Base-by-base conservation (phyloP, 179 eudicot genomes). In the Carnegiea gigantea region DNA sequence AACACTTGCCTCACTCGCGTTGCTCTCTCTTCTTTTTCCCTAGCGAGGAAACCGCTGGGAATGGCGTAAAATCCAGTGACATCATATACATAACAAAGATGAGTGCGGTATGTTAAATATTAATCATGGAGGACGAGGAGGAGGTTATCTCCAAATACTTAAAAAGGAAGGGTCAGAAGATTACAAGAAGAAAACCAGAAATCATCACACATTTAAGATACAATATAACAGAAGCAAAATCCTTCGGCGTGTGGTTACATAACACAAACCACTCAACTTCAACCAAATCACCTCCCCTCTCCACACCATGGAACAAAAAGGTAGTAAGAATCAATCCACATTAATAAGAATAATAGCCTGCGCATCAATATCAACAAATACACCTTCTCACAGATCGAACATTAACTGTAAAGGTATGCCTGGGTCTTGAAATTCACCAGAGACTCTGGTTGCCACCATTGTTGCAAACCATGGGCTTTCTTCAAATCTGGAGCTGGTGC, bases 391-490 rank as follows among this genome's bases (percentile, higher is more conserved):
- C 20, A 73, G 33, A 77, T 40, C 13, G 76, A 49, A 81, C 14
- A 26, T 74, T 77, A 86, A 70, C 72, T 76, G 68, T 87, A 89
- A 44, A 73, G 73, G 84, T 91, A 85, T 70, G 80, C 79, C 53
- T 80, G 89, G n/a, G 89, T 83, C 83, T 89, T 86, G 80, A 89
- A 84, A 33, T 85, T 59, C 57, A 87, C 78, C 84, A 88, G 93
- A 38, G 79, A 79, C 79, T 87, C 95, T 30, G 81, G 82, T 59
- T 84, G 75, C 95, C 89, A 86, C 89, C 89, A 86, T 79, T 86
- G 89, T 48, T 72, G 77, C n/a, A 86, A 83, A 0, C 74, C 83
- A 54, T 86, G 89, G 24, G 89, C 89, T 77, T 70, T 79, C 78
- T 86, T 86, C 70, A 86, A 76, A 77, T 82, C 85, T 10, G 78